Percentiles rank a stretch among this genome's conserved stretches.
Evolutionary conservation across 805 yeast species (phyloP).

Genomic region (Saccharomycopsis fibuligera): DNA sequence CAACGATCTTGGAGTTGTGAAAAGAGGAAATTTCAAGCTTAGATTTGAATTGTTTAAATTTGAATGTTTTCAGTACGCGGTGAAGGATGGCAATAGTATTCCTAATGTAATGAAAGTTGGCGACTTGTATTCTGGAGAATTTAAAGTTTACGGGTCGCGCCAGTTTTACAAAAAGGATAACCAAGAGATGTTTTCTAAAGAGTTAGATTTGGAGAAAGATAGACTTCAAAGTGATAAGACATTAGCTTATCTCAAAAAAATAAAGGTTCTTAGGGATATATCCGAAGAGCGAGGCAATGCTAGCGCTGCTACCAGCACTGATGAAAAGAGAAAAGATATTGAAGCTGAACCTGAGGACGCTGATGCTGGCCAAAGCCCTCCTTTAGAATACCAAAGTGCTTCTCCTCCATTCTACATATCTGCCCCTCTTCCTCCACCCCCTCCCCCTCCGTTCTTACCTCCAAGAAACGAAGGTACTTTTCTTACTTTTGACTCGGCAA

Average conservation of each 20-base stretch:
- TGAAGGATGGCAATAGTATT: not conserved
- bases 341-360: no score
- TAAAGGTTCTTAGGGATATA: not conserved
- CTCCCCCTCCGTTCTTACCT: no score
- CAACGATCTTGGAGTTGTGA: slow-evolving; percentile 17
- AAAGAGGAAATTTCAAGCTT: slow-evolving; percentile 14
- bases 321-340: no score
- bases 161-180: slow-evolving; percentile 16
- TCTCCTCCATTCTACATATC: no score
- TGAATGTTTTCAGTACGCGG: slow-evolving; percentile 9
- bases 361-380: no score
- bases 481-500: no score
- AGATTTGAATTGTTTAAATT: slow-evolving; percentile 18
- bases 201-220: slow-evolving; percentile 2
- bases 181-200: slow-evolving; percentile 4
- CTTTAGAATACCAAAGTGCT: no score
- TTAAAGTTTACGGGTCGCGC: slow-evolving; percentile 19
- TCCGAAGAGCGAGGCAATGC: no score
- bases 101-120: slow-evolving; percentile 10
- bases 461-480: no score
- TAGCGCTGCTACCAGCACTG: no score
- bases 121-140: slow-evolving; percentile 8
- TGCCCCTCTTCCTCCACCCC: no score
- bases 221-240: slow-evolving; percentile 1
- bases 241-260: not conserved